Conservation (phyloP, 106 monocot species). For the Xerophyta viscosa region DNA sequence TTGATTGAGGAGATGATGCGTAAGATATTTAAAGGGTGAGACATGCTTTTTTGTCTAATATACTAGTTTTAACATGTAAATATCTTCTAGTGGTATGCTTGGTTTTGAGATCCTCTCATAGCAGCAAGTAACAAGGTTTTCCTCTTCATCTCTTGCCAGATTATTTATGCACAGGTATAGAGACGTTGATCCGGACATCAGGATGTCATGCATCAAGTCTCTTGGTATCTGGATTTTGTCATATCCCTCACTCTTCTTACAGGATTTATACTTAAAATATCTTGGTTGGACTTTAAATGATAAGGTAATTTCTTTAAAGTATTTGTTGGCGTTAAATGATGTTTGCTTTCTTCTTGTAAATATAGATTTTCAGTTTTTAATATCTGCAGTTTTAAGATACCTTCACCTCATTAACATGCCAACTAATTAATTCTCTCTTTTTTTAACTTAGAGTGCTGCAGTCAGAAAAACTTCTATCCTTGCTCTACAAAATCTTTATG, state of each 20-base stretch:
- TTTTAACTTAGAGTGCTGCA: conserved; percentile 52
- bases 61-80: too few species aligned
- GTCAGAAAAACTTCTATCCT: conserved; percentile 86
- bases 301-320: conserved; percentile 39
- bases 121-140: too few species aligned
- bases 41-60: not conserved
- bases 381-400: too few species aligned
- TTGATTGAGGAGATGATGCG: conserved; percentile 84
- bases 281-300: conserved; percentile 99
- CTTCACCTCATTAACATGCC: too few species aligned
- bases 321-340: too few species aligned
- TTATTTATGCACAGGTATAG: conserved; percentile 98
- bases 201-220: conserved; percentile 77
- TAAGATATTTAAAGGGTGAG: conserved; percentile 93
- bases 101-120: too few species aligned
- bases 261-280: conserved; percentile 94
- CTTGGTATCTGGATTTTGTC: conserved; percentile 91
- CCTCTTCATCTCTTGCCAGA: conserved; percentile 24
- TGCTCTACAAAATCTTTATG: conserved; percentile 78
- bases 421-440: conserved; percentile 6
- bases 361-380: too few species aligned
- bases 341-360: too few species aligned
- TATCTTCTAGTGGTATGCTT: too few species aligned
- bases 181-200: conserved; percentile 91
- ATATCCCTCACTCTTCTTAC: conserved; percentile 93